phyloP scores from a whole-genome alignment of 805 yeast species.

The Sugiyamaella mastotermitis region DNA sequence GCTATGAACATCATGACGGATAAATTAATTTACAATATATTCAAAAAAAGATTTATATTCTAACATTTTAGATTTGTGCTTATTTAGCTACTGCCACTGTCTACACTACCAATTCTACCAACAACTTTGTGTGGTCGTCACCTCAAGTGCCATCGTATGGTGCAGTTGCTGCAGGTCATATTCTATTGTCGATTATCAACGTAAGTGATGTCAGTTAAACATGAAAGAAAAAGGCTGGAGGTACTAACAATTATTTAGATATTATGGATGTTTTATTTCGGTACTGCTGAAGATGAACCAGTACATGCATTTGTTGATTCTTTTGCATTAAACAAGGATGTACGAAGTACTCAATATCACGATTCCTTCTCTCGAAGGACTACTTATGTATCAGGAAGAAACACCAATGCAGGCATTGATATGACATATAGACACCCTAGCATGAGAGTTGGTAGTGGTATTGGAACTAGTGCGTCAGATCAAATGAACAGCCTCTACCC shows the following conservation, averaged over 20 bases:
- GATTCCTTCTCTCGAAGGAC: constrained; percentile 2
- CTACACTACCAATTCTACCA: constrained; percentile 80
- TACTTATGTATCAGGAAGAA: constrained; percentile 9
- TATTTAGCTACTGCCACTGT: constrained; percentile 66
- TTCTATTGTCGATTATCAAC: constrained; percentile 74
- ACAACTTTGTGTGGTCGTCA: constrained; percentile 64
- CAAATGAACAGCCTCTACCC: constrained; percentile 12
- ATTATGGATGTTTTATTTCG: constrained; percentile 83
- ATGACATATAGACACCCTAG: constrained; percentile 15
- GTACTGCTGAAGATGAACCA: constrained; percentile 87
- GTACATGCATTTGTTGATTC: constrained; percentile 80
- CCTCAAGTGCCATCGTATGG: constrained; percentile 61
- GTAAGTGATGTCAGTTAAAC: background rate
- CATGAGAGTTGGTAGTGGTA: constrained; percentile 3
- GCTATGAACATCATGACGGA: no score
- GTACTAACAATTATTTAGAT: constrained; percentile 31
- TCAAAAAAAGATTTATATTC: no score
- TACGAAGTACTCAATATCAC: constrained; percentile 4
- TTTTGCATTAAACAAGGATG: constrained; percentile 45
- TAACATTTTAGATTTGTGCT: no score
- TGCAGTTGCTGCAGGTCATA: constrained; percentile 91
- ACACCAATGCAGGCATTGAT: constrained; percentile 8
- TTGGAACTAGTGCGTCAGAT: background rate
- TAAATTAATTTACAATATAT: no score
- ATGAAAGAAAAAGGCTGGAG: background rate